Percentiles rank a stretch among this genome's conserved stretches.
Evolutionary conservation across 306 rosid genomes (phyloP).

Genomic region (Casuarina cunninghamiana): DNA sequence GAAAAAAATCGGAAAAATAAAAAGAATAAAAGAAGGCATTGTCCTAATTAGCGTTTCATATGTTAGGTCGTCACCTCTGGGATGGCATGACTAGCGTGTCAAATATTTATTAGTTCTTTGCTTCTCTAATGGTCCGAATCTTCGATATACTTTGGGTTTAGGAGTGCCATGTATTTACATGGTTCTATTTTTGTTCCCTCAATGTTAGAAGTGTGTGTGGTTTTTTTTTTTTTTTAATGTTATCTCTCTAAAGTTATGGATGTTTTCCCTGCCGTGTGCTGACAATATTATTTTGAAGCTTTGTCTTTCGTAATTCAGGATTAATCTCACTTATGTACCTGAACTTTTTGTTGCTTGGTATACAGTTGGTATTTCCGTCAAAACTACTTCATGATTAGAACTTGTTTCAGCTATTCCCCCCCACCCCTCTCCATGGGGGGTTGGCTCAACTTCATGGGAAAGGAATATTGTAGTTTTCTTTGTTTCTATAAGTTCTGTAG

Average conservation of each 20-base stretch:
- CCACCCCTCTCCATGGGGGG: not conserved
- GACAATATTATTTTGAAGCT: not conserved
- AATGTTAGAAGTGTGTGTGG: not conserved
- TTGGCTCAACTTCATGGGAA: no score
- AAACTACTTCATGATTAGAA: not conserved
- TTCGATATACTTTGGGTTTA: not conserved
- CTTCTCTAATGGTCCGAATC: not conserved
- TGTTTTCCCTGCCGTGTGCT: not conserved
- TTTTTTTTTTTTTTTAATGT: not conserved
- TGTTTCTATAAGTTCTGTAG: not conserved
- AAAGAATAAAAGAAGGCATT: not conserved
- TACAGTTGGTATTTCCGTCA: not conserved
- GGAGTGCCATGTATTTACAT: not conserved
- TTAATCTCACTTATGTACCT: not conserved
- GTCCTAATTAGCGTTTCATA: not conserved
- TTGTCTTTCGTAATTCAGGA: not conserved
- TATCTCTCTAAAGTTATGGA: not conserved
- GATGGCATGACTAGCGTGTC: not conserved
- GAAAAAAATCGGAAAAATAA: not conserved
- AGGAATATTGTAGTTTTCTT: not conserved
- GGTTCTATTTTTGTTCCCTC: not conserved
- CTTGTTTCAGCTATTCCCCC: not conserved
- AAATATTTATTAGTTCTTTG: not conserved
- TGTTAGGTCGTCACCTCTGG: not conserved
- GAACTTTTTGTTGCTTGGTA: not conserved